phyloP scores from a whole-genome alignment of 2,329 filamentous ascomycete species.

The Botrytis pseudocinerea region DNA sequence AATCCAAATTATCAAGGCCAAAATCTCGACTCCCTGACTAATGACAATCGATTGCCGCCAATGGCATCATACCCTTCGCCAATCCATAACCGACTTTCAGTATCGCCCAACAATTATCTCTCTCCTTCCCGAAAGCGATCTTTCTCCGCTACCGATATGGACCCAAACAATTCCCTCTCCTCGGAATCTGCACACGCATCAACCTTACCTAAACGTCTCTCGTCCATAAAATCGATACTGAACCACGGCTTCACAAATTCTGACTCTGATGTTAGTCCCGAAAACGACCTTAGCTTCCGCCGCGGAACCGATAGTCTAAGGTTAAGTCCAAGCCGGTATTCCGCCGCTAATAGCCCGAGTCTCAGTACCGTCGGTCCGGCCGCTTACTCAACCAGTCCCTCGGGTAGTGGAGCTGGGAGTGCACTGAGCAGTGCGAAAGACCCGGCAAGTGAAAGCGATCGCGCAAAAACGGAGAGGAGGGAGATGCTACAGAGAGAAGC shows the following conservation, averaged over 20 bases:
- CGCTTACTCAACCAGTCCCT: conserved; percentile 39
- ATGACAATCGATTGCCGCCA: conserved; percentile 61
- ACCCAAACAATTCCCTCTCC: conserved; percentile 38
- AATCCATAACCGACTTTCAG: conserved; percentile 57
- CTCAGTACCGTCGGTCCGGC: conserved; percentile 19
- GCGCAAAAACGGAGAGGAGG: conserved; percentile 60
- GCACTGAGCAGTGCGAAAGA: conserved; percentile 38
- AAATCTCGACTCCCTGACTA: conserved; percentile 47
- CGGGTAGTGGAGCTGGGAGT: conserved; percentile 41
- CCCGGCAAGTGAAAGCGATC: conserved; percentile 49
- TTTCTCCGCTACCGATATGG: conserved; percentile 61
- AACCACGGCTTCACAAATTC: conserved; percentile 51
- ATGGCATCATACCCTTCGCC: conserved; percentile 40
- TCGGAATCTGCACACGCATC: conserved; percentile 27
- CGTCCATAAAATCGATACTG: conserved; percentile 74
- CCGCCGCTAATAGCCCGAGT: conserved; percentile 26
- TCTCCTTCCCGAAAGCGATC: conserved; percentile 65
- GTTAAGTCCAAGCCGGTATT: conserved; percentile 29
- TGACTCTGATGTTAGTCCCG: conserved; percentile 23
- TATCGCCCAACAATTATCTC: conserved; percentile 62
- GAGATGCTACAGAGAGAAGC: conserved; percentile 70
- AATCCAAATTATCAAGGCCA: conserved; percentile 33
- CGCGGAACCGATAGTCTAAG: conserved; percentile 22
- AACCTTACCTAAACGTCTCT: conserved; percentile 62
- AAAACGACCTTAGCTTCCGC: conserved; percentile 24